Evolutionary conservation across 331 rosid genomes (phyloP), one percentile per base, ranked within the genome.

Genomic region (Malus hybrid): DNA sequence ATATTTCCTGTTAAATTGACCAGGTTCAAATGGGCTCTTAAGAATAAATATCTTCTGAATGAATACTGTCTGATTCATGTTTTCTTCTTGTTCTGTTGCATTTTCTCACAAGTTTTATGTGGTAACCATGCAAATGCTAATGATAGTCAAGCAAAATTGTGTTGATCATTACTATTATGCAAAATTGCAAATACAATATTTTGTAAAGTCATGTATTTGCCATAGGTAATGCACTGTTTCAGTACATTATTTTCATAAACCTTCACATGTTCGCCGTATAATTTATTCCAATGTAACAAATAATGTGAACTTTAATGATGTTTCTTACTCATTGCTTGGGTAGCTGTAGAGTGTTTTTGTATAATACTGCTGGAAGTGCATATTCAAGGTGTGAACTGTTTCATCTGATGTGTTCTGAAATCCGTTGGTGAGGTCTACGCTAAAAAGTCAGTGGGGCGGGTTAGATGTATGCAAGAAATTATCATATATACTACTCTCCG

Each of bases 201-300:
- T 28, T 66, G 22, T 46, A 22, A 32, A 46, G 57, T 67, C 34
- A 59, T 73, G 24, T n/a, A 7, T 56, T 65, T 66, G 31, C 62
- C 22, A 31, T 66, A 79, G 63, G 67, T 50, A 67, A 29, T 59
- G 78, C 50, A 73, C 19, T 61, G 64, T 12, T 66, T 16, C 48
- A 27, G 27, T 31, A 59, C 46, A 29, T 16, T 66, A 31, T 72
- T 27, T 54, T 14, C 24, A 6, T n/a, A 27, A 42, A 65, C 9
- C 32, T 24, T 29, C 73, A 14, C 73, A 42, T 72, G 64, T n/a
- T 54, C 12, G 12, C 44, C 12, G 44, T 9, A 39, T 39, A 39
- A 39, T 39, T 39, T 9, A 39, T 39, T 39, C 28, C 24, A 62
- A 78, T 71, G 61, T 1, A 65, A 71, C 12, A 16, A 70, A 16